Base-by-base conservation (phyloP, 306 rosid genomes). In the Cucurbita pepo region DNA sequence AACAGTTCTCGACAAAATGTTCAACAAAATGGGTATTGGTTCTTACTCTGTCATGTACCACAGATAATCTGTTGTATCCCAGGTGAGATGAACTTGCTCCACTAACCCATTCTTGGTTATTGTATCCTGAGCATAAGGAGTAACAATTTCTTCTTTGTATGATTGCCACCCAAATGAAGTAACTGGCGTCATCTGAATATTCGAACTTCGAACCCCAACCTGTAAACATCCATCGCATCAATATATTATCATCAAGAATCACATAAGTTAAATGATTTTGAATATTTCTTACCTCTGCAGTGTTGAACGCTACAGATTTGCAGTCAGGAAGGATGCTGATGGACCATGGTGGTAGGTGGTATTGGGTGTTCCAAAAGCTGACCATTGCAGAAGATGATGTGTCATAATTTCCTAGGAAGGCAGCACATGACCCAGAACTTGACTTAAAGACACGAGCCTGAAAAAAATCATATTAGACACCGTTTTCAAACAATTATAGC, bases 41-140 rank as follows among this genome's bases (percentile, higher is more conserved):
- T 82, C 97, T 89, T 81, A 94, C 99, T 94, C 99, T 65, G 97
- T 87, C 96, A 86, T 77, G 76, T 94, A 94, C 99, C 99, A 94
- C 87, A 94, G 80, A 82, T 94, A 94, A 82, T 94, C 97, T 8
- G 97, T 83, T 9, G 82, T 55, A 82, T 94, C 99, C 80, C 88
- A 53, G 38, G 99, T 94, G 81, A 89, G 13, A 81, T 76, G 77
- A 58, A 89, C 40, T 81, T 94, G 98, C 77, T 94, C 98, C 86
- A 78, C 72, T 58, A 94, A 85, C 56, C 94, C 90, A 43, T 76
- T 50, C 67, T 80, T 77, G 21, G 88, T 77, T 41, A 81, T 65
- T 65, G 89, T 7, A 77, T 77, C 93, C 16, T 72, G 66, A 5
- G 62, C 82, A 44, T 53, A 59, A 72, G 88, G 80, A 13, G 94